phyloP scores from a whole-genome alignment of 495 filamentous ascomycete species.

The Wilcoxina mikolae region DNA sequence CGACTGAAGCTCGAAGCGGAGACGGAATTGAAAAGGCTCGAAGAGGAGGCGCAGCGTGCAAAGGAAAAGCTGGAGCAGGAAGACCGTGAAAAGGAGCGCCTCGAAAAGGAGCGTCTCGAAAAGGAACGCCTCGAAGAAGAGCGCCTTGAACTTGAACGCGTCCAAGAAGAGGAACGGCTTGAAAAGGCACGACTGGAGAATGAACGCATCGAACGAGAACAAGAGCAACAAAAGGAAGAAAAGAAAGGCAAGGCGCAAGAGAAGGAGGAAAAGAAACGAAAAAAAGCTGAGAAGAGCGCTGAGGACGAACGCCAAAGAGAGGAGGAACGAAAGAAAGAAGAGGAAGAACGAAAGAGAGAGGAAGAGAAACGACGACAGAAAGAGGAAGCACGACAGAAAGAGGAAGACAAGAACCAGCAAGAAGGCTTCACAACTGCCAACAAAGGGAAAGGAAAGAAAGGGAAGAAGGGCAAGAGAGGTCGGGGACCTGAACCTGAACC shows the following conservation, averaged over 20 bases:
- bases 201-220: not conserved
- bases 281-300: not conserved
- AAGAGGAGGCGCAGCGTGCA: not conserved
- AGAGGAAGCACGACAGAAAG: not conserved
- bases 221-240: not conserved
- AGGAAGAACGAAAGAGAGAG: not conserved
- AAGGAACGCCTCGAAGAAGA: not conserved
- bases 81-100: not conserved
- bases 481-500: not conserved
- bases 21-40: not conserved
- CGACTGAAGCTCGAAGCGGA: not conserved
- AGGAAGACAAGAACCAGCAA: not conserved
- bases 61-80: not conserved
- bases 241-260: not conserved
- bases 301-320: not conserved
- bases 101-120: not conserved
- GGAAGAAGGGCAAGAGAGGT: constrained; percentile 1
- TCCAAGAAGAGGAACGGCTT: not conserved
- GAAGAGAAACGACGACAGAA: not conserved
- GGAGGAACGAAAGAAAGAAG: not conserved
- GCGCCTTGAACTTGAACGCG: not conserved
- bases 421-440: too few species aligned
- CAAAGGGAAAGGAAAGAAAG: not conserved
- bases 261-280: not conserved
- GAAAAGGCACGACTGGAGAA: not conserved